phyloP scores from a whole-genome alignment of 2,329 filamentous ascomycete species.

The Dendryphion nanum region DNA sequence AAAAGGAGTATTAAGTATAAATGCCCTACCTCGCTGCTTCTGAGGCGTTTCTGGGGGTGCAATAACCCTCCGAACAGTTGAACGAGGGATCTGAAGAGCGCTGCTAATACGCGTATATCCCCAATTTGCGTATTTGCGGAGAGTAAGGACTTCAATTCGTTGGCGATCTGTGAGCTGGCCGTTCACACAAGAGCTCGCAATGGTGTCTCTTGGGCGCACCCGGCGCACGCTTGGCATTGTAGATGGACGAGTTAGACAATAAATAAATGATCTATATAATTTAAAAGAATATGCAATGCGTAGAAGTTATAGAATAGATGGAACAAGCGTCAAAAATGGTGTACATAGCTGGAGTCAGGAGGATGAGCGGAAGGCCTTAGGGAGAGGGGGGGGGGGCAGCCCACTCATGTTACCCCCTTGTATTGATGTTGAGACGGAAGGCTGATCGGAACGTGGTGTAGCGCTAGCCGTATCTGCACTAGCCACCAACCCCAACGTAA shows the following conservation, averaged over 20 bases:
- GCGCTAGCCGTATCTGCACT: no score
- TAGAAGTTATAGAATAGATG: neutral
- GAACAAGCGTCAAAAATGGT: neutral
- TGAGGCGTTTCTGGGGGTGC: neutral
- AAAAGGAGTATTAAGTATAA: slow-evolving; percentile 2
- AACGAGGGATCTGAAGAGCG: neutral
- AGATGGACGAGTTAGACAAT: no score
- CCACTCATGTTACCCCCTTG: neutral
- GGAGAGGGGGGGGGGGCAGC: neutral
- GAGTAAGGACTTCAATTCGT: neutral
- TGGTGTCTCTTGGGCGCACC: neutral
- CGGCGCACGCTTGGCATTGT: no score
- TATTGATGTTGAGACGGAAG: no score
- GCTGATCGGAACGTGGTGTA: no score
- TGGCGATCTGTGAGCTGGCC: neutral
- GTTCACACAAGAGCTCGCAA: neutral
- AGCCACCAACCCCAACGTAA: no score
- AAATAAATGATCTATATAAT: no score
- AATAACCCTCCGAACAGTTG: neutral
- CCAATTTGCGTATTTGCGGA: neutral
- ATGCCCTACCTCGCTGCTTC: neutral
- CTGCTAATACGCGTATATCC: neutral
- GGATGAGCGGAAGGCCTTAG: neutral
- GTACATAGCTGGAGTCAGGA: neutral
- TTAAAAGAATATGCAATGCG: no score